Percentiles rank a stretch among this genome's conserved stretches.
Conservation (phyloP, 2,329 filamentous ascomycete species). For the Sarocladium strictum region DNA sequence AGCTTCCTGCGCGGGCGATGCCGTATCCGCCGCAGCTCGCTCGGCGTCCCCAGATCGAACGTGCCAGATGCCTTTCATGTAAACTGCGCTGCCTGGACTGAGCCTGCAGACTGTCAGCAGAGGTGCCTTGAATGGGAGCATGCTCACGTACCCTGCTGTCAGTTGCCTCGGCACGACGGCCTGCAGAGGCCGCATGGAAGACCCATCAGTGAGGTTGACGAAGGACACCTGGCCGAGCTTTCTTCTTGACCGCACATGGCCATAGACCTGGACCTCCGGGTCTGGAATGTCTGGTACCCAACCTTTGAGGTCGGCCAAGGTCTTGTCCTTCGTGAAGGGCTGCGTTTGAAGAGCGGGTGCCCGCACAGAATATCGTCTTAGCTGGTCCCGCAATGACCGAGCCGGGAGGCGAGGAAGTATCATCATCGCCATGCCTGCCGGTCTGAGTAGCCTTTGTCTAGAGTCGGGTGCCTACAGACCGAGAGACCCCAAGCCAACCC, state of each 20-base stretch:
- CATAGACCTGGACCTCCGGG: slow-evolving; percentile 58
- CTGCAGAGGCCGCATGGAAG: slow-evolving; percentile 72
- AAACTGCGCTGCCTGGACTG: slow-evolving; percentile 71
- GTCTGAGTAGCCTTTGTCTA: neutral
- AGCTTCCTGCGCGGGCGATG: no score
- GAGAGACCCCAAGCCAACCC: neutral
- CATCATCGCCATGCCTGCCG: neutral
- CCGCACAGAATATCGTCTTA: slow-evolving; percentile 28
- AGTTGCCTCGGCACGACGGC: slow-evolving; percentile 68
- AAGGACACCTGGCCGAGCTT: slow-evolving; percentile 83
- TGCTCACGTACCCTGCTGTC: slow-evolving; percentile 59
- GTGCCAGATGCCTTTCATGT: slow-evolving; percentile 70
- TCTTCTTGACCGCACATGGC: slow-evolving; percentile 77
- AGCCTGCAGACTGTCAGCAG: slow-evolving; percentile 47
- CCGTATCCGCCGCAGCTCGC: no score
- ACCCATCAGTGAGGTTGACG: slow-evolving; percentile 81
- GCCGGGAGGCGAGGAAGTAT: neutral
- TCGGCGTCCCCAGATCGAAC: neutral
- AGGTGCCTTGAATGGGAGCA: slow-evolving; percentile 2
- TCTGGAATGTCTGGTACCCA: slow-evolving; percentile 39
- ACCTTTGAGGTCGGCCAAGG: slow-evolving; percentile 51
- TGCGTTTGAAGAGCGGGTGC: slow-evolving; percentile 18
- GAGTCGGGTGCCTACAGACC: neutral
- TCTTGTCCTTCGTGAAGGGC: slow-evolving; percentile 26
- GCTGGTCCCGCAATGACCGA: neutral